Percentiles rank a stretch among this genome's conserved stretches.
These are phyloP conservation scores for Salix suchowensis DNA, from an alignment of 345 rosid species.

Conservation along the genomic window DNA sequence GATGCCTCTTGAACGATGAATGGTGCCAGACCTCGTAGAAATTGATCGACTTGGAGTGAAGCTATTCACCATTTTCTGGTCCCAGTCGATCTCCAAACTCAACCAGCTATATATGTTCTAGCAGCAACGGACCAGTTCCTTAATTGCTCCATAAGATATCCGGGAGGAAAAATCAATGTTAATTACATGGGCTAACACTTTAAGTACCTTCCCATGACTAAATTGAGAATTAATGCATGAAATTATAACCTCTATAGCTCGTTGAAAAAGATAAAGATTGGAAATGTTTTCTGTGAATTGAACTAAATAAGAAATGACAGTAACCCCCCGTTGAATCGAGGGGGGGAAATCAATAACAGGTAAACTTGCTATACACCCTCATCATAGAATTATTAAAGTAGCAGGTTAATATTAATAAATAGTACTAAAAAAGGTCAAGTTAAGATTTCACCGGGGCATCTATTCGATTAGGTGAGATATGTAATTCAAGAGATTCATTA, in stretches of 20 bases:
- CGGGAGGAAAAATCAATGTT: no score
- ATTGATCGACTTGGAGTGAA: not conserved
- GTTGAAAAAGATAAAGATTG: no score
- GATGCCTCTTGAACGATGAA: not conserved
- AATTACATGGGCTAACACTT: no score
- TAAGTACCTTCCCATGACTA: no score
- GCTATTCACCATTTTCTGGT: not conserved
- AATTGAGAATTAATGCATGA: no score
- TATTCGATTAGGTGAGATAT: constrained; percentile 7
- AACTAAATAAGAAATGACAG: no score
- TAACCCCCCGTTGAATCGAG: not conserved
- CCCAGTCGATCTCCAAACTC: not conserved
- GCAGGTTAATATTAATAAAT: not conserved
- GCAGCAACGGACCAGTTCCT: no score
- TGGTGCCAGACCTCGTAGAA: not conserved
- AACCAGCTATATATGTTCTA: no score
- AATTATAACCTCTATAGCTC: no score
- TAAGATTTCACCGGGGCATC: not conserved
- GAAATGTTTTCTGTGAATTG: no score
- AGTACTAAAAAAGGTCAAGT: not conserved
- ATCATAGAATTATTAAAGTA: not conserved
- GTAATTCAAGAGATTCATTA: not conserved
- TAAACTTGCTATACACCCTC: not conserved
- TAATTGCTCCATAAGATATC: no score
- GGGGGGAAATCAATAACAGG: not conserved